Percentiles rank a stretch among this genome's conserved stretches.
Conservation (phyloP, 495 filamentous ascomycete species). For the Lineolata rhizophorae region DNA sequence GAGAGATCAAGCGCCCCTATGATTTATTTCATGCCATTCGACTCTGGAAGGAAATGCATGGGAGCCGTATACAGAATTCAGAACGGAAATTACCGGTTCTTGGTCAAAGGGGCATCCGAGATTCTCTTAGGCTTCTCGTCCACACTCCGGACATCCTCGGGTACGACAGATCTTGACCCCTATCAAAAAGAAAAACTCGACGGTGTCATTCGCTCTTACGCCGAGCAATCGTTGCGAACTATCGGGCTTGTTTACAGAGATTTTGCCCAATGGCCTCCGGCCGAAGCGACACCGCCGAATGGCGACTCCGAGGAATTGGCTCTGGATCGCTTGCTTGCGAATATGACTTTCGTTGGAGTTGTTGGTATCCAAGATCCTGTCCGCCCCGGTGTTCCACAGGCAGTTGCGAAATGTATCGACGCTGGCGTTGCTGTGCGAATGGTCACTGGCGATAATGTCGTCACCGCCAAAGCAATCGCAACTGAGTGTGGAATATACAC, state of each 20-base stretch:
- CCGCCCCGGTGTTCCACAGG: constrained; percentile 54
- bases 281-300: neutral
- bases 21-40: constrained; percentile 8
- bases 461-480: constrained; percentile 67
- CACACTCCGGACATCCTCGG: no score
- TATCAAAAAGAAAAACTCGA: constrained; percentile 1
- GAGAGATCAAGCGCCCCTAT: constrained; percentile 49
- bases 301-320: neutral
- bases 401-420: constrained; percentile 48
- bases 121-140: constrained; percentile 6
- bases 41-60: constrained; percentile 8
- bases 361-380: constrained; percentile 82
- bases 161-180: constrained; percentile 1
- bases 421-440: constrained; percentile 75
- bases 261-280: constrained; percentile 8
- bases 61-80: constrained; percentile 4
- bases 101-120: constrained; percentile 8
- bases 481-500: constrained; percentile 67
- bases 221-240: constrained; percentile 7
- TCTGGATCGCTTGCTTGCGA: no score
- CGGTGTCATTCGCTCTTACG: constrained; percentile 4
- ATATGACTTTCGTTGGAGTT: constrained; percentile 59
- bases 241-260: constrained; percentile 8
- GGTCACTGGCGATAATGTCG: constrained; percentile 75
- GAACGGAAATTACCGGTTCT: constrained; percentile 5